Percentiles rank a stretch among this genome's conserved stretches.
phyloP scores from a whole-genome alignment of 768 basidiomycete genomes.

The Leccinum subgranulosum region DNA sequence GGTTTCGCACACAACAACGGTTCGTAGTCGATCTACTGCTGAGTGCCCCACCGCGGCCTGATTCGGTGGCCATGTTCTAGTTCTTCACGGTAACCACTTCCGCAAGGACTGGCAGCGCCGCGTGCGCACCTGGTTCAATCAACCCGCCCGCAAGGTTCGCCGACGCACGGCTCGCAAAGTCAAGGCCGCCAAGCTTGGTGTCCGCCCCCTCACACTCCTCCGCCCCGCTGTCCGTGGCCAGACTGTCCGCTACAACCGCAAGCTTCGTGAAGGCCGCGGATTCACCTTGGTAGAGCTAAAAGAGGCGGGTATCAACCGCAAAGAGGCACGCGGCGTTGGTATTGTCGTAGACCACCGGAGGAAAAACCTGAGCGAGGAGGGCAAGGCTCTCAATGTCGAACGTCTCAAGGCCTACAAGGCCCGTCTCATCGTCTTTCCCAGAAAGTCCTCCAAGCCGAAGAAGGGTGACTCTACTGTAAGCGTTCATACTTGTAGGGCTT shows the following conservation, averaged over 20 bases:
- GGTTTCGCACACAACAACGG: conserved; percentile 38
- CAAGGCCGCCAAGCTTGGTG: conserved; percentile 89
- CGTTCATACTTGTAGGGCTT: conserved; percentile 7
- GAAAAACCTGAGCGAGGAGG: conserved; percentile 95
- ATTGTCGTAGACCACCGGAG: conserved; percentile 97
- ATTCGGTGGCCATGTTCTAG: conserved; percentile 34
- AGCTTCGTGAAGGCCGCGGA: conserved; percentile 93
- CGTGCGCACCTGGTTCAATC: conserved; percentile 98
- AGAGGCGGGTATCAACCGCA: conserved; percentile 91
- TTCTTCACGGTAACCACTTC: conserved; percentile 93
- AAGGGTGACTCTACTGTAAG: conserved; percentile 89
- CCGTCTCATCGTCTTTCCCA: conserved; percentile 94
- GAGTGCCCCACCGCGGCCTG: conserved; percentile 4
- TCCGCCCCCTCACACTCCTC: conserved; percentile 86
- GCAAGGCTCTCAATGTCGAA: conserved; percentile 92
- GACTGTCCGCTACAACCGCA: conserved; percentile 97
- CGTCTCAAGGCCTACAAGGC: conserved; percentile 91
- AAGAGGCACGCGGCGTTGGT: conserved; percentile 90
- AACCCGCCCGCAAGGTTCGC: conserved; percentile 96
- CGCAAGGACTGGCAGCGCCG: conserved; percentile 99
- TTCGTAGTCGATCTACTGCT: conserved; percentile 28
- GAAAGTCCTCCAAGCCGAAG: conserved; percentile 93
- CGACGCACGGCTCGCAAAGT: conserved; percentile 88
- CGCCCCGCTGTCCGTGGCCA: conserved; percentile 96
- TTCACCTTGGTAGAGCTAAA: conserved; percentile 95